phyloP scores from a whole-genome alignment of 371 early-diverging fungal species.

The Zychaea mexicana region DNA sequence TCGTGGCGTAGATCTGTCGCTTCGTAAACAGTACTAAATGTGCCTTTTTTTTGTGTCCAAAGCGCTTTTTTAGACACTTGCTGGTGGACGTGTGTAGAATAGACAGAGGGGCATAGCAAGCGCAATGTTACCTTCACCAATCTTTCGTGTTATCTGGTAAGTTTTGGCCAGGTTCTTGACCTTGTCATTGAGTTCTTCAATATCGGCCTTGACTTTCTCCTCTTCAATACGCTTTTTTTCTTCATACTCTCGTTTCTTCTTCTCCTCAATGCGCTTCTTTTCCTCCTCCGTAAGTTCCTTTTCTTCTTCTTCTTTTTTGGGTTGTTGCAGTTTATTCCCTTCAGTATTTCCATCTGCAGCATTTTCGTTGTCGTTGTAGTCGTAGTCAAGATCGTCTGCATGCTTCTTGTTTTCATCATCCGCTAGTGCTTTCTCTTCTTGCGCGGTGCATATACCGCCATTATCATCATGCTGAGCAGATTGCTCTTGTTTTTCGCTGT shows the following conservation, averaged over 20 bases:
- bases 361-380: not conserved
- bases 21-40: slow-evolving; percentile 97
- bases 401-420: too few species aligned
- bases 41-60: slow-evolving; percentile 64
- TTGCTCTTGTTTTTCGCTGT: too few species aligned
- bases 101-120: too few species aligned
- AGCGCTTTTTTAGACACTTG: too few species aligned
- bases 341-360: not conserved
- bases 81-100: too few species aligned
- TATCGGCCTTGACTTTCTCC: slow-evolving; percentile 14
- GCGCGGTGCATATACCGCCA: too few species aligned
- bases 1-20: slow-evolving; percentile 80
- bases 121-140: slow-evolving; percentile 85
- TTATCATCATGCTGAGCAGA: too few species aligned
- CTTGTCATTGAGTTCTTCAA: slow-evolving; percentile 42
- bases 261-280: not conserved
- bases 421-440: too few species aligned
- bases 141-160: slow-evolving; percentile 71
- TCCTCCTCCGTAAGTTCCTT: not conserved
- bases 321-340: not conserved
- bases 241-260: not conserved
- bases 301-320: not conserved
- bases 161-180: slow-evolving; percentile 58
- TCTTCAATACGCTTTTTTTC: slow-evolving; percentile 2
- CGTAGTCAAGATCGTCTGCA: too few species aligned